Evolutionary conservation across 106 monocot genomes (phyloP).

Genomic region (Apostasia shenzhenica): DNA sequence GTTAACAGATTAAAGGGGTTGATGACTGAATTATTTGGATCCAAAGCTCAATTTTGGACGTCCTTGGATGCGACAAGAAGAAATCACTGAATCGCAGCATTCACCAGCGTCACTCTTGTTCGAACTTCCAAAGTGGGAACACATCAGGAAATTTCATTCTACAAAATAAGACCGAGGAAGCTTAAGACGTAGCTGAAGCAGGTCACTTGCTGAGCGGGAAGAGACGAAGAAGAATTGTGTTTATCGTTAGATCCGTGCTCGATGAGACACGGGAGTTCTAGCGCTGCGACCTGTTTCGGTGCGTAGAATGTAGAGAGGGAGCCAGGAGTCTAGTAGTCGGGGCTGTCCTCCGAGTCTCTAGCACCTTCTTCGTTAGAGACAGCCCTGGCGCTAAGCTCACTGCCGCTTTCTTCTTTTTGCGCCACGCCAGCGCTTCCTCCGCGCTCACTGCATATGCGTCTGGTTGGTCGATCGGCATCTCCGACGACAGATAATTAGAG

Average conservation of each 20-base stretch:
- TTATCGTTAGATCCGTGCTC: slow-evolving; percentile 70
- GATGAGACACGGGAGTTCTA: slow-evolving; percentile 89
- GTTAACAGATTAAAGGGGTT: too few species aligned
- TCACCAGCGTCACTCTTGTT: slow-evolving; percentile 53
- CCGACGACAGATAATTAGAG: too few species aligned
- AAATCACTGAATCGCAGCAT: slow-evolving; percentile 81
- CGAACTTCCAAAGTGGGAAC: slow-evolving; percentile 61
- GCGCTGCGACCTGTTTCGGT: slow-evolving; percentile 79
- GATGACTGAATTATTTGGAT: too few species aligned
- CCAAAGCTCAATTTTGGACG: too few species aligned
- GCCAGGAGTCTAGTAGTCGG: slow-evolving; percentile 80
- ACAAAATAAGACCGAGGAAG: not conserved
- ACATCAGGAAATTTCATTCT: not conserved
- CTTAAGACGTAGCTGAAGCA: not conserved
- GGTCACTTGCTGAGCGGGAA: slow-evolving; percentile 69
- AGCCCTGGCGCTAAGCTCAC: slow-evolving; percentile 58
- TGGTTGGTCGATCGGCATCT: too few species aligned
- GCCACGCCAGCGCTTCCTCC: not conserved
- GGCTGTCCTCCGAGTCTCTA: slow-evolving; percentile 85
- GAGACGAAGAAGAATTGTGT: slow-evolving; percentile 83
- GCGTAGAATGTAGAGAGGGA: slow-evolving; percentile 85
- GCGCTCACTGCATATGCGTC: too few species aligned
- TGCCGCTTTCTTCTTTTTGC: slow-evolving; percentile 22
- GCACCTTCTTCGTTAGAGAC: slow-evolving; percentile 87
- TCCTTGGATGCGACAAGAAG: too few species aligned